Base-by-base conservation (phyloP, 345 rosid genomes). In the Boechera stricta region DNA sequence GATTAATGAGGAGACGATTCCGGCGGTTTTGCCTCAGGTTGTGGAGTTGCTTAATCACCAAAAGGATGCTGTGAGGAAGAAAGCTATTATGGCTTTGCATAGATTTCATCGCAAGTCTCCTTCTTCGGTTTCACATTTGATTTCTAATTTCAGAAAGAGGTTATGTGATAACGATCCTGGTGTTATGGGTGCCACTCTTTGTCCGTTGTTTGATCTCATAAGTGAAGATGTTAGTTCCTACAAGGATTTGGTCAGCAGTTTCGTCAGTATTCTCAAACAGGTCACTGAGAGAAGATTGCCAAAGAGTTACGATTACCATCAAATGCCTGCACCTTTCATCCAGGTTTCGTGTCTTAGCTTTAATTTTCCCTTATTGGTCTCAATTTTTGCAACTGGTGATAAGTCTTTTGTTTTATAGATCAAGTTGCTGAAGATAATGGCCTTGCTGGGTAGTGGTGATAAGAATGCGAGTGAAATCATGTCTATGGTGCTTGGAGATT, bases 121-220 rank as follows among this genome's bases (percentile, higher is more conserved):
- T 0, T 87, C 97, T 48, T 89, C 99, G 0, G 98, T 95, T 24
- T 85, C 91, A 2, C 99, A 95, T 80, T 88, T 95, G 55, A 32
- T 88, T 47, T 87, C 99, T 52, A 92, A 91, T 83, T 95, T 95
- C 74, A 88, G 99, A 64, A 92, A 93, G 98, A 89, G 86, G 80
- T 85, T 95, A 45, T 91, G 90, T 63, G 99, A 95, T 71, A 95
- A 87, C 52, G 99, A 95, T 82, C 97, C 98, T 2, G 99, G 99
- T 21, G 99, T 95, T 44, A 95, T 95, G 99, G 99, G 99, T 36
- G 99, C 99, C 11, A 91, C 99, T 3, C 94, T 92, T 28, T 95
- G 93, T 61, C 99, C 99, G 1, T 88, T 95, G 36, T 91, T 95
- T 80, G 98, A 95, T 83, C 90, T 91, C 12, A 85, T 92, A 18